phyloP scores from a whole-genome alignment of 225 moss, liverwort and hornwort species.

The Straminergon stramineum region DNA sequence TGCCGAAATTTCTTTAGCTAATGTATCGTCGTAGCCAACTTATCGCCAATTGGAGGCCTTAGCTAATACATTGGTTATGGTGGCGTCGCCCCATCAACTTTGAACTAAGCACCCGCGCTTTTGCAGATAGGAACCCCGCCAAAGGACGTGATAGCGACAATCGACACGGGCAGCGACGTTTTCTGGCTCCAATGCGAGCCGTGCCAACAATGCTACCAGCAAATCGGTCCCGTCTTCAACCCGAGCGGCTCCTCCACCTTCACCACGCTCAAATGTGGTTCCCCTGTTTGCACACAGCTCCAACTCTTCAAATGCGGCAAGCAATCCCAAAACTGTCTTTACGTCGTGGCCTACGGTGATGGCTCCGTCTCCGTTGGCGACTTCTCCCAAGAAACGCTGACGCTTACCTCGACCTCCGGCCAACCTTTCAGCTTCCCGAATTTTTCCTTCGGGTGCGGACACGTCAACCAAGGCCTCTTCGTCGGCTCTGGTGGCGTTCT shows the following conservation, averaged over 20 bases:
- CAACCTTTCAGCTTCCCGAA: slow-evolving; percentile 16
- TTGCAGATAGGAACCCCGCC: slow-evolving; percentile 42
- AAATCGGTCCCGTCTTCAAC: slow-evolving; percentile 62
- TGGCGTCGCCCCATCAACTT: neutral
- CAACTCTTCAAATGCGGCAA: slow-evolving; percentile 31
- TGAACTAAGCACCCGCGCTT: neutral
- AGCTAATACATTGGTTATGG: neutral
- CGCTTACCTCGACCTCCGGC: slow-evolving; percentile 37
- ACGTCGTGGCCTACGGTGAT: slow-evolving; percentile 53
- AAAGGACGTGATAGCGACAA: slow-evolving; percentile 39
- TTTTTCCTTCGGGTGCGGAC: slow-evolving; percentile 68
- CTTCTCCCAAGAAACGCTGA: slow-evolving; percentile 58
- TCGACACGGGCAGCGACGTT: slow-evolving; percentile 75
- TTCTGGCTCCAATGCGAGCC: slow-evolving; percentile 70
- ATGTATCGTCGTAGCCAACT: too few species aligned
- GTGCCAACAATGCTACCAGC: slow-evolving; percentile 59
- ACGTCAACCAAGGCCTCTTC: slow-evolving; percentile 61
- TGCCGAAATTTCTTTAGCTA: neutral
- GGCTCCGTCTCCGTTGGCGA: slow-evolving; percentile 55
- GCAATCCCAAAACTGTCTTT: slow-evolving; percentile 32
- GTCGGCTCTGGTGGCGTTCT: slow-evolving; percentile 50
- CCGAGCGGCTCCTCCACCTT: slow-evolving; percentile 37
- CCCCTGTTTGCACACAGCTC: slow-evolving; percentile 31
- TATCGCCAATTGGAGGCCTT: neutral
- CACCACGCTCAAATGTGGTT: slow-evolving; percentile 31